These are phyloP conservation scores for Ramularia endophylla DNA, from an alignment of 2,329 filamentous ascomycete genomes.

Conservation along the genomic window DNA sequence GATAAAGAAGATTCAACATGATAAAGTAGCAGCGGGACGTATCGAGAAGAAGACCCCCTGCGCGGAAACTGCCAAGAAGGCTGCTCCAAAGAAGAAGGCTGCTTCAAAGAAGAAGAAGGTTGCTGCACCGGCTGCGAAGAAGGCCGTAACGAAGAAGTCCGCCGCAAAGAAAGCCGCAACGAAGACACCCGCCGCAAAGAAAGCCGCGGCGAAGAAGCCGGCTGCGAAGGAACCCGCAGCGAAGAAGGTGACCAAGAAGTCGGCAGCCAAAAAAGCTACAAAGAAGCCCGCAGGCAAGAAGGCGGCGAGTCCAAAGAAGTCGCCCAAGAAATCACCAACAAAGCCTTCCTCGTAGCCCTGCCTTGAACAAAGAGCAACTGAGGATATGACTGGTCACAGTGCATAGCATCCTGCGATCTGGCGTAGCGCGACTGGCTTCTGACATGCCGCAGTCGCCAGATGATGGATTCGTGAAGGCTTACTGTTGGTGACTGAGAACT, in stretches of 20 bases:
- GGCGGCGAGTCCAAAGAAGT: not conserved
- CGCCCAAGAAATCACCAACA: too few relatives aligned
- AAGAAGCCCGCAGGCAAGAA: too few relatives aligned
- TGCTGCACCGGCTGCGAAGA: conserved; percentile 11
- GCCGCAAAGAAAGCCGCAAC: not conserved
- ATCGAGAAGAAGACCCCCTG: not conserved
- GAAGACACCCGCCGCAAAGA: conserved; percentile 10
- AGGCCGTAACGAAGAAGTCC: conserved; percentile 2
- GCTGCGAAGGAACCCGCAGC: conserved; percentile 3
- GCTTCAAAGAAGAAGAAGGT: conserved; percentile 9
- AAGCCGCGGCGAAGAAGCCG: conserved; percentile 7
- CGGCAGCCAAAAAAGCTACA: not conserved
- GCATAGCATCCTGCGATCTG: too few relatives aligned
- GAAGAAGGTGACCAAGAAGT: conserved; percentile 7
- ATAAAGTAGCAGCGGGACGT: not conserved
- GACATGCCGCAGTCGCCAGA: too few relatives aligned
- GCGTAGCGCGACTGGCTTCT: too few relatives aligned
- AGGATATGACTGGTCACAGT: too few relatives aligned
- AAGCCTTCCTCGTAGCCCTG: too few relatives aligned
- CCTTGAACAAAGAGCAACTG: too few relatives aligned
- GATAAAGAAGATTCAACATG: too few relatives aligned
- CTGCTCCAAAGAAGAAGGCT: not conserved
- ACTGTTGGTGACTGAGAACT: too few relatives aligned
- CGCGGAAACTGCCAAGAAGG: not conserved
- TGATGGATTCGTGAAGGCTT: too few relatives aligned